Evolutionary conservation across 164 flowering plant genomes (phyloP), one percentile per base, ranked within the genome.

Genomic region (Vitis vinifera): DNA sequence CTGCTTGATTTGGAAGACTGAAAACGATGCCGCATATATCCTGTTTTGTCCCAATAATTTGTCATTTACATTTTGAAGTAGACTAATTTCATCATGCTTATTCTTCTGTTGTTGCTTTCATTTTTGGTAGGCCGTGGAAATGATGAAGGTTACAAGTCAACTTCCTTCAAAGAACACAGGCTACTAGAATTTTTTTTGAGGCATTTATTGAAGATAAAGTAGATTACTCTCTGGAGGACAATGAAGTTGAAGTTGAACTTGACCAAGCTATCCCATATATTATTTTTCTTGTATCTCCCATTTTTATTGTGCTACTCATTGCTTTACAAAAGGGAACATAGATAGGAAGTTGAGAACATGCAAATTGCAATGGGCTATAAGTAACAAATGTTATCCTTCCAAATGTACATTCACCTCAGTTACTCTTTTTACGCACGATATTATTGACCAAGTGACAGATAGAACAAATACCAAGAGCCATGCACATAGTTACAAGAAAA

Each of bases 61-160:
- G 44, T 23, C 14, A 27, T 59, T 23, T 27, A 8, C 29, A 59
- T 29, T 29, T 37, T 14, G 4, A 9, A 10, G 14, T 15, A 8
- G 48, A 48, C 51, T 47, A 19, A 37, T 47, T 14, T 60, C 15
- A 1, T 59, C 29, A 48, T 58, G 14, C n/a, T 11, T 16, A 30
- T 51, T 15, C 53, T 11, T 62, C 52, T 53, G 23, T 37, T 31
- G 16, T 49, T 11, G 7, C 16, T 67, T 9, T 5, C 4, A 4
- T 63, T 64, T 19, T 17, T 72, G 44, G 48, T 83, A 94, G 98
- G 98, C 98, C 71, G 91, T 89, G 97, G 93, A 89, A 71, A 85
- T 86, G 85, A 75, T 94, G 97, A 94, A 87, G 83, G 77, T 92
- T 49, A 84, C 53, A 3, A 78, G 83, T 57, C 78, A 88, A 19